These are phyloP conservation scores for Rhinocladiella similis DNA, from an alignment of 2,329 filamentous ascomycete species.

Conservation along the genomic window DNA sequence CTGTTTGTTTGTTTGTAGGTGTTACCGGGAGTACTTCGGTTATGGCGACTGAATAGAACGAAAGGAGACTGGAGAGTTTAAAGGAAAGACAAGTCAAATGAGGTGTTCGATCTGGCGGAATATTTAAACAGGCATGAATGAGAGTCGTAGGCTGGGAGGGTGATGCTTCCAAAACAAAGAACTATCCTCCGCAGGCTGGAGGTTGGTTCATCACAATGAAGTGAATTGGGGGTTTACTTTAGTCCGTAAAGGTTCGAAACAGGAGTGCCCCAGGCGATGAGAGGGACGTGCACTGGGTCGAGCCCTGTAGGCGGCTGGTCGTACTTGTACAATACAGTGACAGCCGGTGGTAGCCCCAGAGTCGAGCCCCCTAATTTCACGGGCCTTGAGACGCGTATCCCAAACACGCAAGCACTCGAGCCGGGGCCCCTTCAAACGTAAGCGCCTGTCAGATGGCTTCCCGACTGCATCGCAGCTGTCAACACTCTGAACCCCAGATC, in stretches of 20 bases:
- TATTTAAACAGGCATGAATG: not conserved
- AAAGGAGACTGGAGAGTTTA: not conserved
- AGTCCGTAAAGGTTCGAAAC: too few relatives aligned
- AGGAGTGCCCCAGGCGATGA: too few relatives aligned
- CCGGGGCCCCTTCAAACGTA: not conserved
- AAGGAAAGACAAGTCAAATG: not conserved
- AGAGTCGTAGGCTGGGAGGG: not conserved
- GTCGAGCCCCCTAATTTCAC: not conserved
- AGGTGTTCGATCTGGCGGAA: not conserved
- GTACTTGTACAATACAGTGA: too few relatives aligned
- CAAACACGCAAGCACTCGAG: not conserved
- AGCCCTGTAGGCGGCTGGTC: not conserved
- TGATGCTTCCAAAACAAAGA: not conserved
- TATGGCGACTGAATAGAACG: not conserved
- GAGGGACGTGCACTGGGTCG: not conserved
- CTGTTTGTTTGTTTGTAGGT: slow-evolving; percentile 1
- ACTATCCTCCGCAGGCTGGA: not conserved
- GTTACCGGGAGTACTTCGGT: not conserved
- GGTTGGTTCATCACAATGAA: not conserved
- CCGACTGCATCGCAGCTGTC: too few relatives aligned
- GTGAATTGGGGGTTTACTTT: not conserved
- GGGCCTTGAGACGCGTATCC: not conserved
- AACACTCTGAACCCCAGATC: too few relatives aligned
- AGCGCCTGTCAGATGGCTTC: not conserved
- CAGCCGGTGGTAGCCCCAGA: too few relatives aligned